A percentile compares a stretch with the other conserved stretches of the same genome.
Conservation (phyloP, 164 flowering plant species). For the Umbilicus rupestris region DNA sequence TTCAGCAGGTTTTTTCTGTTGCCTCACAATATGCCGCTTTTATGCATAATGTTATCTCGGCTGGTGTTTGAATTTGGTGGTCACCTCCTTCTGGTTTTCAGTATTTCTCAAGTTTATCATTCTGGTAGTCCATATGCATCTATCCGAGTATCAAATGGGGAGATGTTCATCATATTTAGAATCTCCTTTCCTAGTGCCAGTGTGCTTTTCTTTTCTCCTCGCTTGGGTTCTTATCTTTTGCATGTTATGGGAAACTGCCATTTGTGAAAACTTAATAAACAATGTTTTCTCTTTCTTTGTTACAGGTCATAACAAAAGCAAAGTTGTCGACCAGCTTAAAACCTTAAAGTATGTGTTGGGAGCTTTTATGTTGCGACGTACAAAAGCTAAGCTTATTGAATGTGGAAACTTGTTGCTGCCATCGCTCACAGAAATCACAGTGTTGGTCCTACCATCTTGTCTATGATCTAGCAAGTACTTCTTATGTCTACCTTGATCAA, state of each 20-base stretch:
- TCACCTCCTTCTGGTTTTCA: too few relatives aligned
- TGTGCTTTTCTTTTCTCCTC: too few relatives aligned
- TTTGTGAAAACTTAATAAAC: not conserved
- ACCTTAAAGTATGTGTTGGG: constrained; percentile 46
- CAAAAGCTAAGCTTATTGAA: constrained; percentile 69
- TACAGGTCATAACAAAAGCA: constrained; percentile 36
- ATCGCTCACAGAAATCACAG: constrained; percentile 77
- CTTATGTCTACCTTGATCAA: not conserved
- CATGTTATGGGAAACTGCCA: not conserved
- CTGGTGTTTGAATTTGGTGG: too few relatives aligned
- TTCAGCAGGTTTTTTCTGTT: constrained; percentile 28
- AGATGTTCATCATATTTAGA: too few relatives aligned
- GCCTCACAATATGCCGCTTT: not conserved
- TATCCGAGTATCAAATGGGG: too few relatives aligned
- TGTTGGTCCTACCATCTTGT: constrained; percentile 40
- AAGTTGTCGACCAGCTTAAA: constrained; percentile 34
- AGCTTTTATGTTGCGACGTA: constrained; percentile 87
- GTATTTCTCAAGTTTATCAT: too few relatives aligned
- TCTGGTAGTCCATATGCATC: too few relatives aligned
- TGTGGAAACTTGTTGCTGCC: constrained; percentile 66
- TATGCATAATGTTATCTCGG: not conserved
- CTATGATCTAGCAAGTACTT: not conserved
- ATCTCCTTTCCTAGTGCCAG: too few relatives aligned
- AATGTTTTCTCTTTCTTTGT: constrained; percentile 11
- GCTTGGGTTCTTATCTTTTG: too few relatives aligned